Evolutionary conservation across 352 stramenopile species (phyloP).

Genomic region (Pythium insidiosum): DNA sequence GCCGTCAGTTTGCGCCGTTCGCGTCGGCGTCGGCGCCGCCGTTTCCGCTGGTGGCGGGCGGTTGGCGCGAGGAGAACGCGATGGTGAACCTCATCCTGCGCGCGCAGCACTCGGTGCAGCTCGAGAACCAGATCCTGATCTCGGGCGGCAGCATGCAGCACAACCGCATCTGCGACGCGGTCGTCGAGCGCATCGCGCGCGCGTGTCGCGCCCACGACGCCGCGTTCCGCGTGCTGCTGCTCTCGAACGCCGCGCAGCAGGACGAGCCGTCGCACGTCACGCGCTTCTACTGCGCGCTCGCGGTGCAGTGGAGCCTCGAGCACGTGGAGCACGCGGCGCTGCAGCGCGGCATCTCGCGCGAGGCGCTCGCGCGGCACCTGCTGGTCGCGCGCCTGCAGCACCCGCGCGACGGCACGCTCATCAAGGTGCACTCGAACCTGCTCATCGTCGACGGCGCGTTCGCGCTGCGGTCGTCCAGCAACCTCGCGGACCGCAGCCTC

Average conservation of each 20-base stretch:
- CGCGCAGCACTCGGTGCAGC: constrained; percentile 48
- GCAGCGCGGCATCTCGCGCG: constrained; percentile 26
- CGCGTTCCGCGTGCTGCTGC: constrained; percentile 48
- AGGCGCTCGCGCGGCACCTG: constrained; percentile 34
- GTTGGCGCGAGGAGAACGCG: constrained; percentile 69
- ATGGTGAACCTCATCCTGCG: constrained; percentile 80
- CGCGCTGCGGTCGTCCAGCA: constrained; percentile 63
- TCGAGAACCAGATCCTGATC: constrained; percentile 82
- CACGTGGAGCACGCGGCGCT: constrained; percentile 47
- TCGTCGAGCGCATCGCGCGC: constrained; percentile 39
- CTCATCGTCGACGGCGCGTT: constrained; percentile 68
- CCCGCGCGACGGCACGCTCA: constrained; percentile 30
- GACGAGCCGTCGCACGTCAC: constrained; percentile 70
- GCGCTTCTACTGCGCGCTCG: constrained; percentile 69
- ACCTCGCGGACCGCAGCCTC: constrained; percentile 66
- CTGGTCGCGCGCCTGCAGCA: constrained; percentile 39
- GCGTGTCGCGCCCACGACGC: constrained; percentile 29
- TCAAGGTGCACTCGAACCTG: constrained; percentile 81
- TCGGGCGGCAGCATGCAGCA: constrained; percentile 60
- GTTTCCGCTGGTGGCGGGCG: constrained; percentile 64
- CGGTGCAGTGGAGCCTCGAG: constrained; percentile 72
- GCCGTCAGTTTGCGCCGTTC: constrained; percentile 48
- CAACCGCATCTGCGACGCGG: constrained; percentile 61
- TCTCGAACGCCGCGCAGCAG: constrained; percentile 71
- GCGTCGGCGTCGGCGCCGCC: constrained; percentile 42